Evolutionary conservation across 208 protist genomes (phyloP).

Genomic region (Trypanosoma grayi): DNA sequence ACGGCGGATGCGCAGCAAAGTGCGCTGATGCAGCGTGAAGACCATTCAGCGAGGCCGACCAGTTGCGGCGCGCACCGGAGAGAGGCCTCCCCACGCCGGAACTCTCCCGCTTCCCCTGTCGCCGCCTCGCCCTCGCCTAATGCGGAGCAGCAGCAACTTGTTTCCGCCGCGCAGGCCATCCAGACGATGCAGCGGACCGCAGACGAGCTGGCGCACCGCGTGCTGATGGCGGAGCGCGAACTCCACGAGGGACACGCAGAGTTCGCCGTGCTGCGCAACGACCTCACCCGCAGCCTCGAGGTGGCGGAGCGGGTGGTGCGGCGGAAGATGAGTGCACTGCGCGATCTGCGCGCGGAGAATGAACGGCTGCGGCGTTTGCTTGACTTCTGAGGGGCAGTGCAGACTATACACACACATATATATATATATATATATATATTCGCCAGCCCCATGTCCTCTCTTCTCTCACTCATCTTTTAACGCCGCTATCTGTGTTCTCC

Average conservation of each 20-base stretch:
- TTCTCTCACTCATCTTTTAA: no score
- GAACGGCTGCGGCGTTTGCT: neutral
- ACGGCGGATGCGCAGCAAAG: neutral
- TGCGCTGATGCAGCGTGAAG: neutral
- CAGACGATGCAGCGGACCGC: neutral
- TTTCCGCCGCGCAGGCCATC: neutral
- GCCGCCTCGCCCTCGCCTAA: neutral
- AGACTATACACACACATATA: neutral
- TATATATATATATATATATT: neutral
- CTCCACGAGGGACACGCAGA: neutral
- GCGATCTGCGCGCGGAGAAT: constrained; percentile 4
- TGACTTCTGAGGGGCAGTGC: neutral
- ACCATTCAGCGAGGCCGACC: neutral
- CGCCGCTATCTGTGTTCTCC: no score
- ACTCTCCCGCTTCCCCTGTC: neutral
- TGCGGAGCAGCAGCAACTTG: neutral
- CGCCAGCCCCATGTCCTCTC: neutral
- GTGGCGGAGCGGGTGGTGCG: neutral
- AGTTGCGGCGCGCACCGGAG: neutral
- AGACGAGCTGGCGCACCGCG: constrained; percentile 10
- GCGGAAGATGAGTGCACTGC: neutral
- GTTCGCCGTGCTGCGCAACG: neutral
- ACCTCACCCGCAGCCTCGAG: neutral
- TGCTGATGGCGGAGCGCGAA: constrained; percentile 9
- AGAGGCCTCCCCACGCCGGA: neutral